Base-by-base conservation (phyloP, 495 filamentous ascomycete genomes). In the Talaromyces adpressus region DNA sequence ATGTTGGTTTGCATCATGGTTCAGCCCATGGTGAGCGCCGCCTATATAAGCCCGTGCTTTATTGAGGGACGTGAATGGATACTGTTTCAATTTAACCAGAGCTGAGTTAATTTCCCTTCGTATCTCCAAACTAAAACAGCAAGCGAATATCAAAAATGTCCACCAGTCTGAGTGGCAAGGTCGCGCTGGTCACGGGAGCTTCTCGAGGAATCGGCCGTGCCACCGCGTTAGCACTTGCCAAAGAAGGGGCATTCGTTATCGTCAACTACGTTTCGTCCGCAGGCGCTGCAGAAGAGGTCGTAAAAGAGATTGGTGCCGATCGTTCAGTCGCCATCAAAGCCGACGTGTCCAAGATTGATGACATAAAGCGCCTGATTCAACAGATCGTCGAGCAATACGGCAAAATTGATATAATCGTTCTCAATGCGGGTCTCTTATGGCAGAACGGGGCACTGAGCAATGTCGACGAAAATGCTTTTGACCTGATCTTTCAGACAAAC, bases 201-300 rank as follows among this genome's bases (percentile, higher is more conserved):
- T 84, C 84, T 20, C 86, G 84, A 69, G 88, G 88, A 52, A 90
- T 91, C 45, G 89, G 88, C 63, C 79, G 73, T 61, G 82, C 87
- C 57, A 80, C 81, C 6, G 81, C 84, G 27, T 74, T 83, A 30
- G 75, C 75, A 4, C 77, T 88, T 36, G 81, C 81, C 12, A 66
- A 72, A 32, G 74, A 82, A 27, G 86, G 87, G 56, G 87, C 86
- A 60, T 84, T 77, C 34, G 77, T 90, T 39, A 80, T 87, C 30
- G 78, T 89, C 73, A 88, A 85, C 72, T 90, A 88, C 72, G 73
- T 77, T 57, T 79, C 75, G 36, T 77, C 85, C 68, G 68, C 74
- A 12, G 57, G 64, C 8, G 70, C 83, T 4, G 89, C 89, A 18
- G 70, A 85, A 9, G 75, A 72, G 6, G 60, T 89, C 4, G 82